A percentile compares a stretch with the other conserved stretches of the same genome.
Conservation (phyloP, 306 rosid genomes). For the Rosa lucieae region DNA sequence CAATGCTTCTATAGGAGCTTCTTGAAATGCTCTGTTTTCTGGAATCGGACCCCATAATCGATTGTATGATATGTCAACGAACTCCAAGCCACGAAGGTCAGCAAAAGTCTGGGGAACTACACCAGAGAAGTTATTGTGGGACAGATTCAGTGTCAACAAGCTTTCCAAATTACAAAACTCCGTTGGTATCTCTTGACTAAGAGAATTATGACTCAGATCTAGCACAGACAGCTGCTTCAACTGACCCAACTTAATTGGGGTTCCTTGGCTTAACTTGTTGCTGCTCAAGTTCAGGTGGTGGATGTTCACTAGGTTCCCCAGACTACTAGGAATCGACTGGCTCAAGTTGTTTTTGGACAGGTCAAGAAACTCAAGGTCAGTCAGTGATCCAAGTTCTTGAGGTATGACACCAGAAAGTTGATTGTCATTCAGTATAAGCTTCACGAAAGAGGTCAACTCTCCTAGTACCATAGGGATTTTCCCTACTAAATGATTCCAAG, state of each 20-base stretch:
- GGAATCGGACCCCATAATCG: conserved; percentile 31
- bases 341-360: conserved; percentile 33
- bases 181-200: conserved; percentile 26
- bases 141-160: conserved; percentile 24
- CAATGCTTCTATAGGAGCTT: too few relatives aligned
- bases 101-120: conserved; percentile 18
- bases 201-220: too few relatives aligned
- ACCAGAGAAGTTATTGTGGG: conserved; percentile 41
- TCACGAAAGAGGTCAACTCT: conserved; percentile 11
- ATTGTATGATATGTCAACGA: conserved; percentile 30
- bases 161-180: conserved; percentile 10
- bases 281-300: too few relatives aligned
- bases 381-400: conserved; percentile 25
- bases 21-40: neutral
- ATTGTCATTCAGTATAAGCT: conserved; percentile 16
- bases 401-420: conserved; percentile 32
- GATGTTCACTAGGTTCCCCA: too few relatives aligned
- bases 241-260: too few relatives aligned
- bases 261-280: too few relatives aligned
- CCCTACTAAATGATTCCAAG: conserved; percentile 30
- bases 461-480: conserved; percentile 25
- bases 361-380: conserved; percentile 26
- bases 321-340: conserved; percentile 9
- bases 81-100: conserved; percentile 1
- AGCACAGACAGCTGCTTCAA: too few relatives aligned